Evolutionary conservation across 441 rosid genomes (phyloP).

Genomic region (Pelargonium cotyledonis): DNA sequence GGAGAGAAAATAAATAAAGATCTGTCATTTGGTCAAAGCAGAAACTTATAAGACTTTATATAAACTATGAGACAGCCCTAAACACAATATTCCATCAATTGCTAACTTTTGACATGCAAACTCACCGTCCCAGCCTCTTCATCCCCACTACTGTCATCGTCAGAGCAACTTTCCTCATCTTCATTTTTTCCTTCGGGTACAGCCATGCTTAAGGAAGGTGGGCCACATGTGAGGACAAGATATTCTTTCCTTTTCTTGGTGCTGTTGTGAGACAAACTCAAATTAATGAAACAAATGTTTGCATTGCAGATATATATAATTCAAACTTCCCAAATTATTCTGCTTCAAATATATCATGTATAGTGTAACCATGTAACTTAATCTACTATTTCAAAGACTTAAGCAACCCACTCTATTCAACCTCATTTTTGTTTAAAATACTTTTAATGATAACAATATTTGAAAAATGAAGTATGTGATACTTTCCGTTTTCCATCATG

Average conservation of each 20-base stretch:
- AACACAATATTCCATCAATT: not conserved
- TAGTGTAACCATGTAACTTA: not conserved
- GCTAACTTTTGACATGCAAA: not conserved
- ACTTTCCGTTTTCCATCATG: no score
- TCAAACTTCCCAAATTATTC: not conserved
- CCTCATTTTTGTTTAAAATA: not conserved
- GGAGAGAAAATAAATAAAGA: not conserved
- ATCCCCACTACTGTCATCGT: constrained; percentile 51
- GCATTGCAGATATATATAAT: not conserved
- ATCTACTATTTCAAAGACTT: not conserved
- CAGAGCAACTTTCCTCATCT: constrained; percentile 54
- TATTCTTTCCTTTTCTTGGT: constrained; percentile 78
- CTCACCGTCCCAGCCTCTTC: constrained; percentile 59
- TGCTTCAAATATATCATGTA: not conserved
- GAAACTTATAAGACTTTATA: not conserved
- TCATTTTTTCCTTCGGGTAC: constrained; percentile 46
- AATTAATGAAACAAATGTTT: constrained; percentile 4
- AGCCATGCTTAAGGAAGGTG: constrained; percentile 41
- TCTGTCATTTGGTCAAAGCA: not conserved
- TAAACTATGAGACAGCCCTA: not conserved
- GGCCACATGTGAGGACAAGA: constrained; percentile 82
- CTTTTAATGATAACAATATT: no score
- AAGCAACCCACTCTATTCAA: not conserved
- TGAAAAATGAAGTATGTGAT: no score
- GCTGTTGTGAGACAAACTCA: constrained; percentile 30